Evolutionary conservation across 2,329 filamentous ascomycete species (phyloP).

Genomic region (Neonectria neomacrospora): DNA sequence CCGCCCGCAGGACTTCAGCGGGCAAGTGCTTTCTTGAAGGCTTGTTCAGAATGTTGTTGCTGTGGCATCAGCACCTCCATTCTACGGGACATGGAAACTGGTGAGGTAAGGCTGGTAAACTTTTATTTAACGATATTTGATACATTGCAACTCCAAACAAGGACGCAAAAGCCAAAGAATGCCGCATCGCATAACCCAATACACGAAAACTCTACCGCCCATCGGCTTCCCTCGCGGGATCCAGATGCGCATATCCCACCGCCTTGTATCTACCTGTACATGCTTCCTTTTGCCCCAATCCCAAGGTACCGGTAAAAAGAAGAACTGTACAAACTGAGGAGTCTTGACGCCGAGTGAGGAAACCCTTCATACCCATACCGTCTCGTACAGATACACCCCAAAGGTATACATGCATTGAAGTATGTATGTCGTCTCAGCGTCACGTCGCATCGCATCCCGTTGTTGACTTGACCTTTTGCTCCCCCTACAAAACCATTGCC

Average conservation of each 20-base stretch:
- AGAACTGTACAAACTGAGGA: conserved; percentile 9
- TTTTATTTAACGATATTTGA: conserved; percentile 13
- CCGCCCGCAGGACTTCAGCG: too few species aligned
- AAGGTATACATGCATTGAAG: background rate
- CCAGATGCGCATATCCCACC: conserved; percentile 22
- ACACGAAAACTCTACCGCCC: conserved; percentile 21
- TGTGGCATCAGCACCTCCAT: background rate
- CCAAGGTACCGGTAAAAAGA: conserved; percentile 5
- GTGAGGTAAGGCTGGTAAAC: background rate
- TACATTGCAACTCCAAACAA: conserved; percentile 12
- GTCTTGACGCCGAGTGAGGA: background rate
- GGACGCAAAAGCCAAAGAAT: conserved; percentile 12
- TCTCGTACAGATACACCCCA: background rate
- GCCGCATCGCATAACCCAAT: conserved; percentile 11
- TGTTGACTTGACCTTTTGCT: conserved; percentile 15
- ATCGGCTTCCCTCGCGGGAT: conserved; percentile 24
- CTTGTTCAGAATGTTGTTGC: background rate
- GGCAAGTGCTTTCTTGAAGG: too few species aligned
- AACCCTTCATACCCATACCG: background rate
- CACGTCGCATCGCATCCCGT: background rate
- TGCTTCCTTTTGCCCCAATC: conserved; percentile 16
- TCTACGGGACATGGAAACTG: background rate
- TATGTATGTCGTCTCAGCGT: conserved; percentile 1
- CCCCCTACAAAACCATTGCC: conserved; percentile 15
- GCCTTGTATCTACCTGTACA: conserved; percentile 24